Evolutionary conservation across 257 asterid species (phyloP), one percentile per base, ranked within the genome.

Genomic region (Nemophila menziesii): DNA sequence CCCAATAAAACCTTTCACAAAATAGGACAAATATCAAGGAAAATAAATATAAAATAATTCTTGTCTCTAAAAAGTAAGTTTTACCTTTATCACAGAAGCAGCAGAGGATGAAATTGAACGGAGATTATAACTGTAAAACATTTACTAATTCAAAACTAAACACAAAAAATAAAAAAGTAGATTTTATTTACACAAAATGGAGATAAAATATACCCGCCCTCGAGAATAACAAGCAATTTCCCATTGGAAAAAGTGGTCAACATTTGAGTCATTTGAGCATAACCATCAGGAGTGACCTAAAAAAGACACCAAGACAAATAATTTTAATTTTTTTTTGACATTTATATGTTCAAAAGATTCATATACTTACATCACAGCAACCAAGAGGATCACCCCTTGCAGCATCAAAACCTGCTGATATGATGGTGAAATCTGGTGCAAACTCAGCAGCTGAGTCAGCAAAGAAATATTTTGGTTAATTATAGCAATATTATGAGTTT

Each of bases 401-500:
- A 66, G 98, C 98, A 74, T 90, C 98, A 78, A 90, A 90, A 66
- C 98, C 98, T 53, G 98, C 96, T 57, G 98, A 89, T 48, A 90
- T 85, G 47, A 90, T 85, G 2, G 92, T 90, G 41, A 85, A 84
- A 61, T 90, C 98, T 37, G 98, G 94, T 62, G 70, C 71, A 58
- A 78, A 90, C 62, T 72, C 83, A 44, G 82, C 71, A 56, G 87
- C 98, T 89, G 96, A 64, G 12, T 41, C 24, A 41, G 14, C 16
- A 18, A 17, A 10, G 12, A 41, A 17, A 17, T 8, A 7, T 6
- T 9, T 22, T 19, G 4, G 24, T 10, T 12, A 15, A 40, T 1
- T 37, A n/a, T n/a, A n/a, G n/a, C n/a, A n/a, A n/a, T n/a, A n/a
- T n/a, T n/a, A n/a, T n/a, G n/a, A n/a, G n/a, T n/a, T n/a, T n/a